Conservation (phyloP, 345 rosid species). For the Populus pruinosa region DNA sequence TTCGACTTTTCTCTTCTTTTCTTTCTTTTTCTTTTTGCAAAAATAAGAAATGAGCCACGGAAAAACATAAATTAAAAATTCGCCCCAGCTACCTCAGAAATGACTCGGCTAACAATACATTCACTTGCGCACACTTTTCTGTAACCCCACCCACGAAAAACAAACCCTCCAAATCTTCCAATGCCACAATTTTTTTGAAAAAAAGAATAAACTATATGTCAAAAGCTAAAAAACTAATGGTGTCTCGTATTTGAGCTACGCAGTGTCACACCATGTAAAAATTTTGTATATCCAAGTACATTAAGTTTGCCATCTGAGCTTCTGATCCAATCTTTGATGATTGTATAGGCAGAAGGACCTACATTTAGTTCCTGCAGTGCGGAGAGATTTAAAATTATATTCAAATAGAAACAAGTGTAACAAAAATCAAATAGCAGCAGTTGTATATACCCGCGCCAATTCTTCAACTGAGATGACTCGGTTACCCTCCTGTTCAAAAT, state of each 20-base stretch:
- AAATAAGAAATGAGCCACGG: not conserved
- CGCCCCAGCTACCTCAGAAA: not conserved
- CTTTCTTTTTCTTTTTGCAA: not conserved
- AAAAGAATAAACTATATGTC: not conserved
- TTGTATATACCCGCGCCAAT: slow-evolving; percentile 58
- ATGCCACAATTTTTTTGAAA: slow-evolving; percentile 4
- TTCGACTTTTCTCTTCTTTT: not conserved
- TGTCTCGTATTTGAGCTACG: slow-evolving; percentile 77
- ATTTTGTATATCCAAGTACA: slow-evolving; percentile 70
- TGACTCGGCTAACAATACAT: not conserved
- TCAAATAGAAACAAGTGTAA: not conserved
- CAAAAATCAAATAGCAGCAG: not conserved
- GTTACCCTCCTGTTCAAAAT: slow-evolving; percentile 86
- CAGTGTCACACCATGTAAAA: slow-evolving; percentile 76
- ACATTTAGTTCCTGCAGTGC: slow-evolving; percentile 66
- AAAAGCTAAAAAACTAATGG: slow-evolving; percentile 30
- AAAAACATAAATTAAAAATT: not conserved
- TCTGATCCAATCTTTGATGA: slow-evolving; percentile 79
- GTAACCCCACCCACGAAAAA: slow-evolving; percentile 17
- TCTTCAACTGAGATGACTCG: slow-evolving; percentile 69
- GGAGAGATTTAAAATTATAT: not conserved
- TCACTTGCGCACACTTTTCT: slow-evolving; percentile 13
- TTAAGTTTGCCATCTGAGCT: slow-evolving; percentile 80
- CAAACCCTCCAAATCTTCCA: slow-evolving; percentile 12
- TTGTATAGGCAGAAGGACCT: slow-evolving; percentile 73